Base-by-base conservation (phyloP, 192 early-diverging fungal species). In the Kickxella alabastrina region DNA sequence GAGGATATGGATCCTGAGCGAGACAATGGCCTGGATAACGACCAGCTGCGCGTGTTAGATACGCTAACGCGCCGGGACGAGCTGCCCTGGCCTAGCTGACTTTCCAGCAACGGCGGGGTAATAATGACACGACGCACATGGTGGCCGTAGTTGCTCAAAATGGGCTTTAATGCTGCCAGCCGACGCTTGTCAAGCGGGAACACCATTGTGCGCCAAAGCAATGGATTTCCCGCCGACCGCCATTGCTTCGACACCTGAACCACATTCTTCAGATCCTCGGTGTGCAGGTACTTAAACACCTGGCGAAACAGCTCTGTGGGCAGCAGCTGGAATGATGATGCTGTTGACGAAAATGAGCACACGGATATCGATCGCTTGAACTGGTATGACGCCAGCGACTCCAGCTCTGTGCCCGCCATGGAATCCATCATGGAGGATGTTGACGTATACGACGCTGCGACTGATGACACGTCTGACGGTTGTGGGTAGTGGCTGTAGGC, bases 171-270 rank as follows among this genome's bases (percentile, higher is more conserved):
- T 34, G 58, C 46, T 10, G 75, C 58, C 49, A 77, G 47, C 28
- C 66, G 54, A 14, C 75, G 68, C 63, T 77, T 77, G 27, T 77
- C 75, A 3, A 77, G 66, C 31, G 75, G 75, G 26, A 77, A 69
- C 0, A 51, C 49, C 75, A 77, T 66, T 36, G 62, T 61, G 56
- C 68, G 62, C 75, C 75, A 77, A 14, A 77, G 62, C 24, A 77
- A 47, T 39, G 68, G 64, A 31, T 63, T 66, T 13, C 52, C 75
- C 17, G 68, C 68, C 10, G 75, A 66, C 39, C 60, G 55, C 68
- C 68, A 71, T 55, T 77, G 68, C 27, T 63, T 52, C 27, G 62
- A 71, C 45, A 77, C 63, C 52, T 52, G 58, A 4, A 67, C 75
- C 3, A 57, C 68, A 4, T 51, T 31, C 21, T 57, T 52, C 5